Percentiles rank a stretch among this genome's conserved stretches.
These are phyloP conservation scores for Globisporangium middletonii DNA, from an alignment of 352 stramenopile genomes.

Conservation along the genomic window DNA sequence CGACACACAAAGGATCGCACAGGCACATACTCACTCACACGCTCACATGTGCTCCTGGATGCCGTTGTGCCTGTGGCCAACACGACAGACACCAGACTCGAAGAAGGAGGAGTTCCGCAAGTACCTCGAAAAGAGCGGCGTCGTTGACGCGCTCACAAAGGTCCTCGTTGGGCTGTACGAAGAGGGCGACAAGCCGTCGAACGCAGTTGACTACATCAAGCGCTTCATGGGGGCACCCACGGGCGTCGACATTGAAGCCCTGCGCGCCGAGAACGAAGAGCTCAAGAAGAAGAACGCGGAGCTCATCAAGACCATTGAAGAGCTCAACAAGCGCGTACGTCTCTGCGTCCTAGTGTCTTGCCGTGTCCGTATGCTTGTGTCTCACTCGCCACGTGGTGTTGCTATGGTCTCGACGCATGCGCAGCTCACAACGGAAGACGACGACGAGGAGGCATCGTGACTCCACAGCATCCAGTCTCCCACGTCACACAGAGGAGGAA, in stretches of 20 bases:
- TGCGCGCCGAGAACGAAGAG: constrained; percentile 87
- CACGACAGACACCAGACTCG: constrained; percentile 86
- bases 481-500: background rate
- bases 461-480: constrained; percentile 17
- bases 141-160: constrained; percentile 97
- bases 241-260: constrained; percentile 86
- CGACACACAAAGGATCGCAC: no score
- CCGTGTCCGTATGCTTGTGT: background rate
- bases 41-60: background rate
- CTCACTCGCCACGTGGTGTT: background rate
- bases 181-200: constrained; percentile 93
- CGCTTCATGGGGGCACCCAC: constrained; percentile 92
- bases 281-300: constrained; percentile 91
- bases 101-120: constrained; percentile 99
- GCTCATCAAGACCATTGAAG: constrained; percentile 87
- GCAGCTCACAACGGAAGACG: constrained; percentile 58
- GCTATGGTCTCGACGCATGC: background rate
- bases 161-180: constrained; percentile 96
- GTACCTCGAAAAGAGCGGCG: constrained; percentile 96
- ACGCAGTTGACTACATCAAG: constrained; percentile 98
- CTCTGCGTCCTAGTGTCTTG: background rate
- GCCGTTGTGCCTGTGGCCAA: background rate
- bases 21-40: background rate
- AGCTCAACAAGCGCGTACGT: constrained; percentile 86
- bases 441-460: constrained; percentile 47